Base-by-base conservation (phyloP, 257 asterid genomes). In the Thymus mandschuricus region DNA sequence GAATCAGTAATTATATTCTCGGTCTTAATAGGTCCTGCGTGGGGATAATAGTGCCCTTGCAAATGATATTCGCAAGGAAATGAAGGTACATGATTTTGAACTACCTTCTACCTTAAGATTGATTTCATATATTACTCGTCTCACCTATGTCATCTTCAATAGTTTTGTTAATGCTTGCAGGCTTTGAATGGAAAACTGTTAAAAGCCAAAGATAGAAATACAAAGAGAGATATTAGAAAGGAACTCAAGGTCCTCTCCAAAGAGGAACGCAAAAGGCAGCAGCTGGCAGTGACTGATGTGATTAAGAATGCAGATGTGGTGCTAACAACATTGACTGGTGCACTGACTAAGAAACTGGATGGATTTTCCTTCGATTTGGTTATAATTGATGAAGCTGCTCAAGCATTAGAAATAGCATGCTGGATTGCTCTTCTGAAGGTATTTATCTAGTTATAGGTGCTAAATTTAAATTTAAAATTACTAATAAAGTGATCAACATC, bases 341-440 rank as follows among this genome's bases (percentile, higher is more conserved):
- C 96, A 45, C 72, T 89, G 85, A 40, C 99, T 55, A 80, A 78
- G 81, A 91, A 79, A 68, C 83, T 94, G 86, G 97, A 89, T 1
- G 82, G 88, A 45, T 82, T 80, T 75, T 79, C 96, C 48, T 93
- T 87, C 60, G 96, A 93, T 84, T 78, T 93, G 84, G 92, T 93
- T 77, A 88, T 93, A 74, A 93, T 93, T 78, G 98, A 93, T 60
- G 98, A 93, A 86, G 97, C 96, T 84, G 98, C 98, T 68, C 98
- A 93, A 81, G 98, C 98, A 10, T 86, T 93, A 78, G 98, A 93
- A 84, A 85, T 93, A 80, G 96, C 95, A 48, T 93, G 98, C 86
- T 93, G 98, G 98, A 93, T 93, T 81, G 96, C 97, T 77, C 86
- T 93, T 75, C 73, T 93, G 74, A 93, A 93, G 97, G 98, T 93